Percentiles rank a stretch among this genome's conserved stretches.
These are phyloP conservation scores for Yamadazyma laniorum DNA, from an alignment of 805 yeast genomes.

Conservation along the genomic window DNA sequence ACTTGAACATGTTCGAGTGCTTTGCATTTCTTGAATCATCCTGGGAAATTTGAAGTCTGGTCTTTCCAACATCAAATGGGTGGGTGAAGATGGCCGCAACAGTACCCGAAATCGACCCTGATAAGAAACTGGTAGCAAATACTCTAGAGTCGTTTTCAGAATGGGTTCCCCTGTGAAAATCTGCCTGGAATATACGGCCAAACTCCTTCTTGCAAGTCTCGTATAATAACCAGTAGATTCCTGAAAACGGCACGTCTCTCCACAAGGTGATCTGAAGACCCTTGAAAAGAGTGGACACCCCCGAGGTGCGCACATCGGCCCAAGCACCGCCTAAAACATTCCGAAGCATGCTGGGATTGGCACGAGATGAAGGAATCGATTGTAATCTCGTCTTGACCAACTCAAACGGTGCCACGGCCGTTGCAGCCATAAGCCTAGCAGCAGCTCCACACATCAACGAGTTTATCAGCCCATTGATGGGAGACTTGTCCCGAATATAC, in stretches of 20 bases:
- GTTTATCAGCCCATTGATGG: constrained; percentile 37
- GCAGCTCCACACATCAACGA: constrained; percentile 84
- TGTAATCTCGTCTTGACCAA: constrained; percentile 85
- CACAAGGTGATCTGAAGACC: constrained; percentile 87
- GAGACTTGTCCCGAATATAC: constrained; percentile 70
- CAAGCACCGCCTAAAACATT: constrained; percentile 54
- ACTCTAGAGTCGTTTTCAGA: constrained; percentile 38
- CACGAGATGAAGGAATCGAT: constrained; percentile 63
- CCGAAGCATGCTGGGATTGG: constrained; percentile 30
- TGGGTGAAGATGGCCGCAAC: constrained; percentile 86
- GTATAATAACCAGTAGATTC: constrained; percentile 89
- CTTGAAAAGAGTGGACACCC: constrained; percentile 67
- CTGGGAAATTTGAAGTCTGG: constrained; percentile 72
- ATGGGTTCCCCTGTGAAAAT: constrained; percentile 16
- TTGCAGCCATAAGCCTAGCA: constrained; percentile 81
- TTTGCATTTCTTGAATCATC: constrained; percentile 9
- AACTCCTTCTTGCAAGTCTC: constrained; percentile 46
- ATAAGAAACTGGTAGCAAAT: constrained; percentile 63
- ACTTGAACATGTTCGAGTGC: constrained; percentile 62
- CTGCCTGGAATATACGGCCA: constrained; percentile 21
- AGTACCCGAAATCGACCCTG: constrained; percentile 83
- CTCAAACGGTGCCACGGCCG: constrained; percentile 84
- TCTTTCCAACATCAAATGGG: constrained; percentile 97
- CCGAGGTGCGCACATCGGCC: constrained; percentile 51
- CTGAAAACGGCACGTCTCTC: constrained; percentile 97